Evolutionary conservation across 2,329 filamentous ascomycete genomes (phyloP).

Genomic region (Calonectria montana): DNA sequence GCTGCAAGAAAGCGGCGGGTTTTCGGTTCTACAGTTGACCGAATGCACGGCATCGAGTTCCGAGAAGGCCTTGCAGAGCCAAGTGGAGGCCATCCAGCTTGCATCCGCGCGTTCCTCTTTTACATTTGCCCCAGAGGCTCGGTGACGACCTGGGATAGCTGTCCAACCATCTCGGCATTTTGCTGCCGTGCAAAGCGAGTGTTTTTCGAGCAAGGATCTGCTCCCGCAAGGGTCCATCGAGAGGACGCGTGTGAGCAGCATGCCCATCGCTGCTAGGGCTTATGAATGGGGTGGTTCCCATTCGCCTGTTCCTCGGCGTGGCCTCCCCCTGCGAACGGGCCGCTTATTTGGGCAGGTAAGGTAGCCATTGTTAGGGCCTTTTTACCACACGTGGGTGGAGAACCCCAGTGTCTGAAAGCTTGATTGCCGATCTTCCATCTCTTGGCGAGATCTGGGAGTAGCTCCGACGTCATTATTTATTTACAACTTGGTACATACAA

Average conservation of each 20-base stretch:
- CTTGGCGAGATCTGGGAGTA: constrained; percentile 21
- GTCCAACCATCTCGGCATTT: constrained; percentile 25
- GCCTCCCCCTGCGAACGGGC: background rate
- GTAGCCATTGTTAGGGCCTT: constrained; percentile 14
- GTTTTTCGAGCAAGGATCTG: background rate
- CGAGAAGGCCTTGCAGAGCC: background rate
- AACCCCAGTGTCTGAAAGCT: background rate
- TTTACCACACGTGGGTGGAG: constrained; percentile 32
- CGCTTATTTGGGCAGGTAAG: background rate
- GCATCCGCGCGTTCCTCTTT: background rate
- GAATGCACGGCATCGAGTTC: background rate
- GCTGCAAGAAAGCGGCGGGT: background rate
- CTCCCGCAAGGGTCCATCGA: background rate
- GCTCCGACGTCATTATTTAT: background rate
- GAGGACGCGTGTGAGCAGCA: background rate
- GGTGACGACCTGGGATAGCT: constrained; percentile 23
- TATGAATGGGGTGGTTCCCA: constrained; percentile 9
- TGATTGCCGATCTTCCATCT: constrained; percentile 24
- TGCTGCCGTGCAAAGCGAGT: constrained; percentile 7
- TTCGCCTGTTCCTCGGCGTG: constrained; percentile 9
- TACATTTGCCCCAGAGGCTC: background rate
- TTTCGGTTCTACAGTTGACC: background rate
- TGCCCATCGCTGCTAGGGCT: background rate
- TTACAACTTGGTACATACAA: background rate
- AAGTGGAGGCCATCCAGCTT: background rate